These are phyloP conservation scores for Casuarina glauca DNA, from an alignment of 306 rosid genomes.

Conservation along the genomic window DNA sequence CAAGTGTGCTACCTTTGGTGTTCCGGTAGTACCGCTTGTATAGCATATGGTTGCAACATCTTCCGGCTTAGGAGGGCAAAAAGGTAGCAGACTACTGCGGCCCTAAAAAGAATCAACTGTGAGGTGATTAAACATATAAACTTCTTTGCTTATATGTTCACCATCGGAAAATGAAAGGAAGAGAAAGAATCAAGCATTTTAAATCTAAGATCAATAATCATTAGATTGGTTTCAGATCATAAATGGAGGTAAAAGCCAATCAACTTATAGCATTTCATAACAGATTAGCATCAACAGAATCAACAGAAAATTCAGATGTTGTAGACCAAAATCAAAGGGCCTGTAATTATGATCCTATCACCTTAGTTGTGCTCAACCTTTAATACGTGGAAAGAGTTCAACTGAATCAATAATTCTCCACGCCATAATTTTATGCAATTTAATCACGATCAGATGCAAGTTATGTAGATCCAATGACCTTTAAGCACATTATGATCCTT, in stretches of 20 bases:
- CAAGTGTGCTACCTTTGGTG: slow-evolving; percentile 71
- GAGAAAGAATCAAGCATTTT: not conserved
- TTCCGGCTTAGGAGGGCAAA: slow-evolving; percentile 79
- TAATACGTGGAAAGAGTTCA: not conserved
- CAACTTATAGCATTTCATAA: not conserved
- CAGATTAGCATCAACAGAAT: not conserved
- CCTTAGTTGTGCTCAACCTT: not conserved
- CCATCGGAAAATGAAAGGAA: slow-evolving; percentile 5
- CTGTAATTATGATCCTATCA: not conserved
- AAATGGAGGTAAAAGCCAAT: not conserved
- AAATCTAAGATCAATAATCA: not conserved
- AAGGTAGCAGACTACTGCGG: slow-evolving; percentile 63
- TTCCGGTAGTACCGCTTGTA: slow-evolving; percentile 99
- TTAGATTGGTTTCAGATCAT: not conserved
- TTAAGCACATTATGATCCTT: not conserved
- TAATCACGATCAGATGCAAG: not conserved
- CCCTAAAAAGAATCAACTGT: slow-evolving; percentile 63
- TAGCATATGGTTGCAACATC: slow-evolving; percentile 94
- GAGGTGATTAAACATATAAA: slow-evolving; percentile 15
- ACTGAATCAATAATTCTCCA: not conserved
- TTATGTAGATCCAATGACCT: not conserved
- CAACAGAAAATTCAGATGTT: not conserved
- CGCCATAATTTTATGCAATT: not conserved
- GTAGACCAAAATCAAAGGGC: not conserved
- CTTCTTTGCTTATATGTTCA: not conserved